Evolutionary conservation across 371 early-diverging fungal genomes (phyloP).

Genomic region (Nematocida ausubeli): DNA sequence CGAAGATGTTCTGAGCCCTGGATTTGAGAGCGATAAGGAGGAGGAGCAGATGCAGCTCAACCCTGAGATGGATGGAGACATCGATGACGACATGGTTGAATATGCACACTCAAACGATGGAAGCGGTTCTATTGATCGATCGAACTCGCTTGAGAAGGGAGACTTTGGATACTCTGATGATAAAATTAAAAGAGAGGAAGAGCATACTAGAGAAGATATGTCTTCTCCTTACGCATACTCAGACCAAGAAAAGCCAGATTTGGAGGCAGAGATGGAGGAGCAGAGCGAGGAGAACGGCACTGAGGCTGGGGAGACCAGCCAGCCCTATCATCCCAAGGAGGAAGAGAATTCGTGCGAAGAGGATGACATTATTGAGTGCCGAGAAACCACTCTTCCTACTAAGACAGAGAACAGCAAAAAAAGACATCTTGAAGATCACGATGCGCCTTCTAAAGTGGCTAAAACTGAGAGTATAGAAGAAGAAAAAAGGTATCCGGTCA

Average conservation of each 20-base stretch:
- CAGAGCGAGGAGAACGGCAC: not conserved
- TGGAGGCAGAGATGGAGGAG: not conserved
- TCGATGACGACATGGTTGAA: not conserved
- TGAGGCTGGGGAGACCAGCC: not conserved
- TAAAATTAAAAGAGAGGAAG: not conserved
- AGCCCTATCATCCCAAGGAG: not conserved
- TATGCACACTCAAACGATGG: not conserved
- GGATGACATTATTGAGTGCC: conserved; percentile 14
- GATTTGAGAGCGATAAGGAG: not conserved
- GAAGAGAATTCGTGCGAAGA: not conserved
- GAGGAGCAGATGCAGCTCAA: not conserved
- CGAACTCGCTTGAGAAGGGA: not conserved
- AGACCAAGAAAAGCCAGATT: not conserved
- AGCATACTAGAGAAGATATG: not conserved
- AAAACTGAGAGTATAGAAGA: not conserved
- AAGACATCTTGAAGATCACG: not conserved
- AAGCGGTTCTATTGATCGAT: not conserved
- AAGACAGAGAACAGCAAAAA: not conserved
- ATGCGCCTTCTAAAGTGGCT: not conserved
- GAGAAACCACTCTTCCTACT: not conserved
- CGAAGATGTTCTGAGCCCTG: not conserved
- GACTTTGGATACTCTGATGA: not conserved
- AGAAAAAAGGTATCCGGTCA: not conserved
- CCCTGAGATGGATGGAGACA: not conserved
- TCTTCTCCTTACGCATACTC: not conserved